Evolutionary conservation across 2,329 filamentous ascomycete genomes (phyloP).

Genomic region (Alternaria burnsii): DNA sequence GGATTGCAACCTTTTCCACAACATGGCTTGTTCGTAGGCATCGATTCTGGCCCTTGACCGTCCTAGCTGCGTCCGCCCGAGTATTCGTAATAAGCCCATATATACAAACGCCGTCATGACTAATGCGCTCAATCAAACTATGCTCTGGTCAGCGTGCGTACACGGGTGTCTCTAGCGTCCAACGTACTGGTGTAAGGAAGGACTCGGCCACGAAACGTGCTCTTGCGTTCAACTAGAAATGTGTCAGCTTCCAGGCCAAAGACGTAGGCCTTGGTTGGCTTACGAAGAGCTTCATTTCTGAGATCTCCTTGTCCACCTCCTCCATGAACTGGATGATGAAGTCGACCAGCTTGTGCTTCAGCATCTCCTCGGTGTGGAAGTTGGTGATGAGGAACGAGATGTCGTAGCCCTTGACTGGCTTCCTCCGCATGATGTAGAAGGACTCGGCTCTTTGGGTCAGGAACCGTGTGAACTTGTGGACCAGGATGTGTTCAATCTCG

Average conservation of each 20-base stretch:
- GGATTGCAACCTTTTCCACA: constrained; percentile 10
- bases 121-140: constrained; percentile 37
- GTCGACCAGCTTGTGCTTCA: constrained; percentile 98
- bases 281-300: constrained; percentile 99
- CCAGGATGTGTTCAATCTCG: constrained; percentile 96
- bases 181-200: constrained; percentile 87
- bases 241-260: constrained; percentile 39
- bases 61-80: constrained; percentile 11
- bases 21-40: constrained; percentile 6
- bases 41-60: constrained; percentile 3
- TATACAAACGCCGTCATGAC: constrained; percentile 19
- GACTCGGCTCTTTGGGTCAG: constrained; percentile 94
- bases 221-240: constrained; percentile 83
- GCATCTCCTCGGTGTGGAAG: constrained; percentile 97
- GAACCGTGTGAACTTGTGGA: constrained; percentile 98
- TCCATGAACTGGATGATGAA: constrained; percentile 99
- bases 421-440: constrained; percentile 95
- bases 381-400: constrained; percentile 99
- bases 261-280: constrained; percentile 47
- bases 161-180: too few relatives aligned
- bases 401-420: constrained; percentile 97
- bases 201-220: constrained; percentile 98
- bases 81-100: constrained; percentile 9
- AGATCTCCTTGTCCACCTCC: constrained; percentile 99
- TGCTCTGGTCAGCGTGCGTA: constrained; percentile 7